phyloP scores from a whole-genome alignment of 371 early-diverging fungal species.

The Apophysomyces trapeziformis region DNA sequence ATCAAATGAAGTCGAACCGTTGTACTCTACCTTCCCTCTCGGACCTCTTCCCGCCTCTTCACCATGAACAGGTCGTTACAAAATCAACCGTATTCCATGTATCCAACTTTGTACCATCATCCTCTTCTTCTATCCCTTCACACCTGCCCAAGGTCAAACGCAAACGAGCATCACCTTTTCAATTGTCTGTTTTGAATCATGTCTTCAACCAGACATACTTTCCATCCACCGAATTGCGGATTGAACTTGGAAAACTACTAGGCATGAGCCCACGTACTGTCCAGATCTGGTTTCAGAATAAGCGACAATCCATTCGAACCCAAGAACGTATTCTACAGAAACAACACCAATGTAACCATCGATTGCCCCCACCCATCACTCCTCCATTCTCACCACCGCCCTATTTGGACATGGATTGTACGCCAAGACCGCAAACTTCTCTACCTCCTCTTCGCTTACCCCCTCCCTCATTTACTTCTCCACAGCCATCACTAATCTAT shows the following conservation, averaged over 20 bases:
- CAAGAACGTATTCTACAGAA: constrained; percentile 22
- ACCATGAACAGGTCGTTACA: background rate
- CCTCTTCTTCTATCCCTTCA: background rate
- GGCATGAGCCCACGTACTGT: constrained; percentile 78
- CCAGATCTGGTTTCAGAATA: constrained; percentile 95
- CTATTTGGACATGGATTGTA: background rate
- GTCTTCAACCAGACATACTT: constrained; percentile 52
- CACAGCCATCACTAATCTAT: constrained; percentile 23
- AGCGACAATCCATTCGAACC: constrained; percentile 61
- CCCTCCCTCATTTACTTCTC: constrained; percentile 14
- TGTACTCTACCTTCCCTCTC: constrained; percentile 3
- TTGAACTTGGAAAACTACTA: constrained; percentile 75
- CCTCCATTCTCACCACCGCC: constrained; percentile 7
- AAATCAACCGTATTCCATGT: constrained; percentile 23
- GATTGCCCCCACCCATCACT: background rate
- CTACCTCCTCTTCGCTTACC: constrained; percentile 1
- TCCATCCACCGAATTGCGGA: constrained; percentile 70
- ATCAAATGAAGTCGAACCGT: background rate
- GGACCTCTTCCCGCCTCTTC: background rate
- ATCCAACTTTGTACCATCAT: constrained; percentile 14
- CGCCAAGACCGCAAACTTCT: constrained; percentile 9
- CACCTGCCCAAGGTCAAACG: constrained; percentile 23
- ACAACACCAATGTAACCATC: background rate
- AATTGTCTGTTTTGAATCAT: constrained; percentile 45
- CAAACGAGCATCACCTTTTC: constrained; percentile 32